phyloP scores from a whole-genome alignment of 2,329 filamentous ascomycete species.

The Exophiala aquamarina region DNA sequence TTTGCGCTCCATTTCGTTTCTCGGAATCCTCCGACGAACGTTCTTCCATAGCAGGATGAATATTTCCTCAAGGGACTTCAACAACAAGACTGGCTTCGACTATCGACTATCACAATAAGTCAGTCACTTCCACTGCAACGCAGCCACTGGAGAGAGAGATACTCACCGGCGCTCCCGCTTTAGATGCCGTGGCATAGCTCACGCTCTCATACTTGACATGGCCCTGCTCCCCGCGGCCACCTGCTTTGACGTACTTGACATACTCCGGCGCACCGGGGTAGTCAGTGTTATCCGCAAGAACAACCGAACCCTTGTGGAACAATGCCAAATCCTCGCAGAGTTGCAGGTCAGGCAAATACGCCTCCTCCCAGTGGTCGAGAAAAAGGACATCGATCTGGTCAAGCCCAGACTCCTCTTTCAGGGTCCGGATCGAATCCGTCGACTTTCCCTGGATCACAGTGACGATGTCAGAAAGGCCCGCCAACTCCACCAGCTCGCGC shows the following conservation, averaged over 20 bases:
- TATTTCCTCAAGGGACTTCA: not conserved
- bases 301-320: constrained; percentile 34
- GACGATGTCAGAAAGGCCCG: constrained; percentile 32
- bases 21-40: no score
- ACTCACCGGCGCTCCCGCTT: not conserved
- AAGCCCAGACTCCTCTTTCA: constrained; percentile 29
- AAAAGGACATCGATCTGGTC: constrained; percentile 38
- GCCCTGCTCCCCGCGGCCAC: constrained; percentile 17
- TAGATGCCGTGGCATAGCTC: not conserved
- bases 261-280: constrained; percentile 45
- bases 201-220: constrained; percentile 2
- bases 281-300: constrained; percentile 47
- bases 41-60: no score
- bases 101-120: constrained; percentile 1
- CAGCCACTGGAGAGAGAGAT: no score
- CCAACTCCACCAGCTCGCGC: constrained; percentile 30
- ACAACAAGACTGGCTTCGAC: not conserved
- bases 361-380: constrained; percentile 38
- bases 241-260: constrained; percentile 36
- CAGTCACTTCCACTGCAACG: no score
- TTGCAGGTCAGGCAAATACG: constrained; percentile 39
- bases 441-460: constrained; percentile 30
- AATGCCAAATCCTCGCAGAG: constrained; percentile 36
- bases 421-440: constrained; percentile 23
- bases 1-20: no score